A percentile compares a stretch with the other conserved stretches of the same genome.
phyloP scores from a whole-genome alignment of 768 basidiomycete genomes.

The Amanita muscaria region DNA sequence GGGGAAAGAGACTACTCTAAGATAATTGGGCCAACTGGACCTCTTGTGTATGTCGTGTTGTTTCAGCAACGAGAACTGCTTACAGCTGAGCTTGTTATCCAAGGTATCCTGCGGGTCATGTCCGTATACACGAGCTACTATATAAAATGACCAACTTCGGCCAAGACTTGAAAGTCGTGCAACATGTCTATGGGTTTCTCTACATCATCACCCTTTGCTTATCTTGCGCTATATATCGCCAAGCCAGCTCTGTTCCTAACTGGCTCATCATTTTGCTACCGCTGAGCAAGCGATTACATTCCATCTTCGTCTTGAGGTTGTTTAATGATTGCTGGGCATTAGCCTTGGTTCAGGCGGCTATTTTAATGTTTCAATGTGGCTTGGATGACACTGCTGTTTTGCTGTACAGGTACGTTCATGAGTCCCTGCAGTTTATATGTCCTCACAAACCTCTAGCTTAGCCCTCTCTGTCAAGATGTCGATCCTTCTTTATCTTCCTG shows the following conservation, averaged over 20 bases:
- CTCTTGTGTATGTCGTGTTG: constrained; percentile 60
- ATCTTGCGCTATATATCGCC: constrained; percentile 60
- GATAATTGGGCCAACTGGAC: constrained; percentile 87
- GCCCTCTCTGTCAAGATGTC: constrained; percentile 97
- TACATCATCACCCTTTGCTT: constrained; percentile 62
- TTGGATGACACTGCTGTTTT: constrained; percentile 55
- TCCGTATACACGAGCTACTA: constrained; percentile 72
- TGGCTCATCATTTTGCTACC: constrained; percentile 66
- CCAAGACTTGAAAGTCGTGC: constrained; percentile 50
- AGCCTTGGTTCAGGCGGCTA: constrained; percentile 53
- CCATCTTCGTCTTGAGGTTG: constrained; percentile 81
- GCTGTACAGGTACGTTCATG: constrained; percentile 58
- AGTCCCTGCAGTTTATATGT: background rate
- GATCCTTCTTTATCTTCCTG: constrained; percentile 82
- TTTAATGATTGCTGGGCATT: constrained; percentile 95
- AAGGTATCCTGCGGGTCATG: constrained; percentile 93
- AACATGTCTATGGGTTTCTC: constrained; percentile 69
- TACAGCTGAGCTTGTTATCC: background rate
- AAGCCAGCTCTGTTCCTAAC: constrained; percentile 55
- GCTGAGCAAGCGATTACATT: constrained; percentile 89
- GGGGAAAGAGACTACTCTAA: constrained; percentile 78
- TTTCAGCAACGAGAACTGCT: background rate
- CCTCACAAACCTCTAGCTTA: constrained; percentile 32
- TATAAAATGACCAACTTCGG: constrained; percentile 57
- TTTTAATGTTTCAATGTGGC: constrained; percentile 54